phyloP scores from a whole-genome alignment of 441 rosid genomes.

The Raphanus hybrid region DNA sequence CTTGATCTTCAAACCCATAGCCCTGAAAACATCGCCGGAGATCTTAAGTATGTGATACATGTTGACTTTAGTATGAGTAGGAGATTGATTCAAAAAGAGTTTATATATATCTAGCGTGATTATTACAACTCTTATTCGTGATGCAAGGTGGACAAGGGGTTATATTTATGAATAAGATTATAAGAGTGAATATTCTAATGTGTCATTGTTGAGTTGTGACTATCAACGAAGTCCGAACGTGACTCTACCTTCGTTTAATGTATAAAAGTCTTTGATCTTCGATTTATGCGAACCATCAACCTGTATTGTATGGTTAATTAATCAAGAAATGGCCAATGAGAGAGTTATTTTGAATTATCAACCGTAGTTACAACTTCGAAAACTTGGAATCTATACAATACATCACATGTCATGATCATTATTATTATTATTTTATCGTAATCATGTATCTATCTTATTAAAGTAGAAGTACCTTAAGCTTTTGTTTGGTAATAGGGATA shows the following conservation, averaged over 20 bases:
- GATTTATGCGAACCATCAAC: slow-evolving; percentile 27
- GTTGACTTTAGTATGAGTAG: slow-evolving; percentile 19
- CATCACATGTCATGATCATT: neutral
- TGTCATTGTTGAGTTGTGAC: slow-evolving; percentile 25
- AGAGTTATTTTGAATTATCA: neutral
- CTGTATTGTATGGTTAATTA: neutral
- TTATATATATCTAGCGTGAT: slow-evolving; percentile 29
- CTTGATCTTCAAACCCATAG: slow-evolving; percentile 30
- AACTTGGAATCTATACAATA: neutral
- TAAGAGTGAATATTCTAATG: slow-evolving; percentile 20
- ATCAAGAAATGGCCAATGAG: slow-evolving; percentile 12
- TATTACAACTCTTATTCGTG: slow-evolving; percentile 15
- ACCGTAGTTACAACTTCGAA: neutral
- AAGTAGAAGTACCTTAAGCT: too few species aligned
- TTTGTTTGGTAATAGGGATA: too few species aligned
- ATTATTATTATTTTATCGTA: neutral
- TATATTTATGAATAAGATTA: neutral
- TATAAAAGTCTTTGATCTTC: slow-evolving; percentile 16
- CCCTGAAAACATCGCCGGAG: slow-evolving; percentile 22
- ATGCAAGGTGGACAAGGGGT: neutral
- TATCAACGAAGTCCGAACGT: slow-evolving; percentile 31
- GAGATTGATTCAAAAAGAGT: slow-evolving; percentile 20
- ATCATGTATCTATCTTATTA: too few species aligned
- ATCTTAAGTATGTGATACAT: slow-evolving; percentile 34
- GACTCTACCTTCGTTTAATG: slow-evolving; percentile 29